These are phyloP conservation scores for Amyloporia xantha DNA, from an alignment of 768 basidiomycete genomes.

Conservation along the genomic window DNA sequence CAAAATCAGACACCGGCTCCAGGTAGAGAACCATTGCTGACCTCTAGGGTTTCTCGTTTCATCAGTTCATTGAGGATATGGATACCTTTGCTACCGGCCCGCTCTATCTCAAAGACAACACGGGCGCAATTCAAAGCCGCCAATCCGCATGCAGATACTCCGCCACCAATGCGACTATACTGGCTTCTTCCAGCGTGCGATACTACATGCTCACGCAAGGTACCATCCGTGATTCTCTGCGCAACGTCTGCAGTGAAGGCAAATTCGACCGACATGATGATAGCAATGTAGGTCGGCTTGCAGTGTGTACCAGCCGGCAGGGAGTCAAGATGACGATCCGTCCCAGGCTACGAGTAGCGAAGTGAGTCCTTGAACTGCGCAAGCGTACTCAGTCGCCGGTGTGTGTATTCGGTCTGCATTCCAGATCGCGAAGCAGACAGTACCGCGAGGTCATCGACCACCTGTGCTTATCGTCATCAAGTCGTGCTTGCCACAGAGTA, in stretches of 20 bases:
- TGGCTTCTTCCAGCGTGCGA: constrained; percentile 50
- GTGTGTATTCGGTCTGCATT: no score
- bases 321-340: no score
- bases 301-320: no score
- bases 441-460: no score
- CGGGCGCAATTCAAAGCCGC: constrained; percentile 62
- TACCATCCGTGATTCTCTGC: background rate
- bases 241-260: background rate
- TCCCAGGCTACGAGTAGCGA: no score
- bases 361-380: no score
- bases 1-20: background rate
- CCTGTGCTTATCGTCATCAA: no score
- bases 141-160: constrained; percentile 55
- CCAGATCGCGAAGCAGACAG: no score
- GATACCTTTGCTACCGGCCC: constrained; percentile 22
- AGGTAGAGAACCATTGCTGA: constrained; percentile 8
- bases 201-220: constrained; percentile 24
- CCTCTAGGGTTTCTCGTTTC: constrained; percentile 30
- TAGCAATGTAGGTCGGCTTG: no score
- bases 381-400: no score
- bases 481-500: no score
- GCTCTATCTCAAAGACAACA: constrained; percentile 35
- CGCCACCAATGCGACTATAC: constrained; percentile 34
- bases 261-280: no score
- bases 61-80: constrained; percentile 30